Evolutionary conservation across 768 basidiomycete species (phyloP).

Genomic region (Pleurotus tuber-regium): DNA sequence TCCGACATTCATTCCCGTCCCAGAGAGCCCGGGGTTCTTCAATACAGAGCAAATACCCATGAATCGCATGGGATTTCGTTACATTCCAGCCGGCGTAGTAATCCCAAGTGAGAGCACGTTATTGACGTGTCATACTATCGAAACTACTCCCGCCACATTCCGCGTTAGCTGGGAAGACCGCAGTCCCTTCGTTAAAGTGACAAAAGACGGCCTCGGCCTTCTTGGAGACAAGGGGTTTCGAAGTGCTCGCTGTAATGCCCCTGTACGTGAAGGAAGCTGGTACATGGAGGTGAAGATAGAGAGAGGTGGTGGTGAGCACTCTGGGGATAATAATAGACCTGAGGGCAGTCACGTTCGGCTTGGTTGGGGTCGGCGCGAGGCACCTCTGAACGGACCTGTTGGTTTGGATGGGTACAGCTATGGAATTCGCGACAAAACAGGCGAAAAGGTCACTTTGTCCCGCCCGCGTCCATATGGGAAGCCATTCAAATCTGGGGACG

Average conservation of each 20-base stretch:
- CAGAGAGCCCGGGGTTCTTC: slow-evolving; percentile 54
- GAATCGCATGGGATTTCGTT: slow-evolving; percentile 79
- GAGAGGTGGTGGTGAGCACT: slow-evolving; percentile 64
- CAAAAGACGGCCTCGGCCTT: slow-evolving; percentile 73
- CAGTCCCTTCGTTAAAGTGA: slow-evolving; percentile 73
- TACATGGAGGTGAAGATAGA: slow-evolving; percentile 89
- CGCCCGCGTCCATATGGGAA: slow-evolving; percentile 76
- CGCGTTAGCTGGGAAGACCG: slow-evolving; percentile 92
- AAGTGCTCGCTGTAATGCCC: slow-evolving; percentile 86
- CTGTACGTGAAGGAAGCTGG: slow-evolving; percentile 88
- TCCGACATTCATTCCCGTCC: slow-evolving; percentile 62
- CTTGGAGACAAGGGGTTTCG: slow-evolving; percentile 88
- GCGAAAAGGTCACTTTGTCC: slow-evolving; percentile 87
- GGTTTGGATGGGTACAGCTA: slow-evolving; percentile 95
- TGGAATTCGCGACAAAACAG: slow-evolving; percentile 86
- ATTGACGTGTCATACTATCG: slow-evolving; percentile 75
- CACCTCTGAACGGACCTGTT: slow-evolving; percentile 88
- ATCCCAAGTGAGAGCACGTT: slow-evolving; percentile 52
- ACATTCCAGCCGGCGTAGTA: slow-evolving; percentile 75
- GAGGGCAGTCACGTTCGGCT: slow-evolving; percentile 85
- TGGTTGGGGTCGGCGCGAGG: slow-evolving; percentile 91
- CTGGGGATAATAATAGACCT: slow-evolving; percentile 41
- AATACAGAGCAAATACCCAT: slow-evolving; percentile 69
- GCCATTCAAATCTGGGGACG: slow-evolving; percentile 77
- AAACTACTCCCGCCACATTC: slow-evolving; percentile 65